Evolutionary conservation across 352 stramenopile species (phyloP), one percentile per base, ranked within the genome.

Genomic region (Globisporangium emineosum): DNA sequence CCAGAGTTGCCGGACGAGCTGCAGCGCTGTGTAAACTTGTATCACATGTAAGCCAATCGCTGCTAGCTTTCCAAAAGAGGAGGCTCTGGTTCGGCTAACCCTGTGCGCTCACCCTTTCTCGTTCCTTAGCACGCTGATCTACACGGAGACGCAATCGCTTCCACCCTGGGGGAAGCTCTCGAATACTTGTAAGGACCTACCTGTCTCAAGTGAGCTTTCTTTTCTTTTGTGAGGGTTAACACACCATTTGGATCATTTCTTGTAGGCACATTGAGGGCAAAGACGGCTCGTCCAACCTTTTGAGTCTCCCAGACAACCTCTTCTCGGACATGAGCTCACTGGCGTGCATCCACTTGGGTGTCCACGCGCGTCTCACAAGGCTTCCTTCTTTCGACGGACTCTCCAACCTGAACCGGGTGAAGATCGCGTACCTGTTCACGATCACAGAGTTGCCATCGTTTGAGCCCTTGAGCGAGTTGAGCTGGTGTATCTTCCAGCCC

Each of bases 381-480:
- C 57, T 64, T 21, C 57, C 57, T 37, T 64, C 45, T 13, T 50
- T 64, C 43, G n/a, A 37, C 7, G 58, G 58, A 29, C 58, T 64
- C 9, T 15, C 6, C 21, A 57, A 45, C n/a, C 3, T 64, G 43
- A 57, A 49, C 5, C 27, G 47, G 6, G 27, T 64, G 23, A 47
- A 23, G 32, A 12, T 58, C 3, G 30, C 58, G 8, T 27, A 52
- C 27, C 33, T 33, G 13, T 50, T 64, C 23, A 57, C 32, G 30
- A 37, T 56, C 43, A 30, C 50, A 13, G 21, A 56, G 0, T 40
- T 88, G 0, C 78, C 76, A 7, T 69, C 66, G 3, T 71, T 83
- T 21, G 19, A 62, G 0, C n/a, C 19, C 55, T 81, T 4, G 64
- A 77, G 25, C 27, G 64, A 25, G 21, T 78, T 1, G 59, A 77